A percentile compares a stretch with the other conserved stretches of the same genome.
phyloP scores from a whole-genome alignment of 2,329 filamentous ascomycete genomes.

The Aspergillus tamarii region DNA sequence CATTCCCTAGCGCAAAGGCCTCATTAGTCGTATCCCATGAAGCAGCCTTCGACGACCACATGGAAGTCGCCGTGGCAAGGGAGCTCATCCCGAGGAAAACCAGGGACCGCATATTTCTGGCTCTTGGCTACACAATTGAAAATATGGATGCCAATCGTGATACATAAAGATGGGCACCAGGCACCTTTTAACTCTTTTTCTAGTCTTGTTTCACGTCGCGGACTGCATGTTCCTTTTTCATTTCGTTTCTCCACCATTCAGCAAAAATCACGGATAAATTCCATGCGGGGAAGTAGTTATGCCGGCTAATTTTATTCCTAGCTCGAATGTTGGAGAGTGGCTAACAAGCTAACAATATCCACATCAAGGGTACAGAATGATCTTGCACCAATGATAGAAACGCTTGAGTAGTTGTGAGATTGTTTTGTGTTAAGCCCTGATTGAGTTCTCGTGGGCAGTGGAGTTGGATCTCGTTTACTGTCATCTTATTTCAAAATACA shows the following conservation, averaged over 20 bases:
- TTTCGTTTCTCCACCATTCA: background rate
- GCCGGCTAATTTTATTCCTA: background rate
- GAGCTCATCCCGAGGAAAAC: background rate
- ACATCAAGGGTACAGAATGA: background rate
- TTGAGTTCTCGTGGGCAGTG: background rate
- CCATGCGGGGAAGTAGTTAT: background rate
- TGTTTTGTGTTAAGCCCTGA: background rate
- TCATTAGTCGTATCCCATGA: slow-evolving; percentile 2
- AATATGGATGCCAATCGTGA: background rate
- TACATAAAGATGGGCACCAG: background rate
- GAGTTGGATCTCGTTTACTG: background rate
- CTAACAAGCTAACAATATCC: background rate
- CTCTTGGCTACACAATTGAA: background rate
- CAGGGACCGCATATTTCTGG: background rate
- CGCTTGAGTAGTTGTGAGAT: background rate
- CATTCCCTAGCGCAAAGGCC: background rate
- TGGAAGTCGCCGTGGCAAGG: background rate
- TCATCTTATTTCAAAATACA: background rate
- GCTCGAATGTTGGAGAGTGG: background rate
- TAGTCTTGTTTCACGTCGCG: no score
- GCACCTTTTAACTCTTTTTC: background rate
- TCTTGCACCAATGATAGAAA: background rate
- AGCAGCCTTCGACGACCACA: background rate
- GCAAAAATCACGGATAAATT: background rate
- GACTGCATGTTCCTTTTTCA: background rate